Evolutionary conservation across 805 yeast species (phyloP), one percentile per base, ranked within the genome.

Genomic region (Candida ponderosae): DNA sequence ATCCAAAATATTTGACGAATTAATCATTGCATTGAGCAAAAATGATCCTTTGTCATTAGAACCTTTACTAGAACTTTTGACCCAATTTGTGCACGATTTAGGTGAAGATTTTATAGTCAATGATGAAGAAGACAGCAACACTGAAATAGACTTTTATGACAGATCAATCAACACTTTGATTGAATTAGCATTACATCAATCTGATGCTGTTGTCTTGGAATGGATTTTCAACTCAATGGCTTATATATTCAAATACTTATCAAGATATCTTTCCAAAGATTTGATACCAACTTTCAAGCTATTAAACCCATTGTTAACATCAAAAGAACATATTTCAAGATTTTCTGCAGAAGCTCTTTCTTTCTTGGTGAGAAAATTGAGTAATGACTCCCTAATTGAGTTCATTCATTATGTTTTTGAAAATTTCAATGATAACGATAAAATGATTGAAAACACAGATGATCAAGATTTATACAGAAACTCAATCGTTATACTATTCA

Each of bases 311-410:
- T 57, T 87, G 18, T 62, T 90, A 38, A 72, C 74, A 27, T 60
- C 76, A 39, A 81, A 79, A 46, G 75, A 75, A 20, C 77, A 81
- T 44, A 69, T 89, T 27, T 69, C 85, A 1, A 70, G 94, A 43
- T 93, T 90, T 50, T 79, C 95, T 17, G 88, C 96, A 0, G 97
- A 90, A 57, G 93, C 96, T 0, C 57, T 90, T 33, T 84, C 97
- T 0, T 93, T 83, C 49, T 63, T 90, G 39, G 64, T 90, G 9
- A 75, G 93, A 53, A 85, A 85, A 56, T 68, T 84, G 43, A 66
- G 68, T 18, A 54, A 65, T 0, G 67, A 67, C 1, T 60, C 71
- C 6, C 59, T 88, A 34, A 48, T 54, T 1, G 39, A 46, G 0
- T 71, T 84, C 32, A 62, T 83, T 8, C 50, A 60, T 3, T 65